Evolutionary conservation across 2,329 filamentous ascomycete species (phyloP), one percentile per base, ranked within the genome.

Genomic region (Pseudocercospora pini-densiflorae): DNA sequence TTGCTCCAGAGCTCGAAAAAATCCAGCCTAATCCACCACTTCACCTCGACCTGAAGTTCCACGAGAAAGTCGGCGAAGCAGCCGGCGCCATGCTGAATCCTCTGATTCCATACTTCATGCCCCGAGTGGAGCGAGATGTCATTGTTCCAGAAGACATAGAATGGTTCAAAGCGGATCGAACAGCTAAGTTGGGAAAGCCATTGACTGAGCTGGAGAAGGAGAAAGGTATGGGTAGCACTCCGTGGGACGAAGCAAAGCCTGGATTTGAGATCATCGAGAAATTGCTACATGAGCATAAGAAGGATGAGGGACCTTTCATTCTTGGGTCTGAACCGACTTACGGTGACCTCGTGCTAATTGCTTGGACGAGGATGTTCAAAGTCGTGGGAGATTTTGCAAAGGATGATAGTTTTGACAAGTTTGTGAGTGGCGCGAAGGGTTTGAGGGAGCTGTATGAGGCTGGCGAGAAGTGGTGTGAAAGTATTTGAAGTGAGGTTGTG

Each of bases 91-190:
- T 65, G 27, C 23, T 65, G 43, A 10, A 43, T 27, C 27, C 63
- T 51, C 14, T 47, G 19, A 21, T 55, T 59, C 2, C 24, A 14
- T 29, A 54, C 23, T 54, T 54, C 51, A 54, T 54, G 51, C 24
- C 51, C 12, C 51, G 51, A n/a, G 51, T 54, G 6, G 51, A 54
- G 6, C 43, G 49, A 1, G n/a, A 54, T 14, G 54, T 73, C 5
- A 36, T 73, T 8, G 45, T 66, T 76, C 9, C 77, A 78, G 65
- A 77, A 77, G 67, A 69, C 24, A 49, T 57, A 3, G 47, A 58
- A 5, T 68, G 49, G 55, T 71, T 68, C 45, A 23, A 62, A 7
- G 60, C 57, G 12, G 58, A 62, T 5, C 60, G 67, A 4, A 57
- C 54, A n/a, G 61, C 53, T 16, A 23, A 21, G 10, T 68, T 71